Base-by-base conservation (phyloP, 1,139 yeast species). In the Wickerhamiella infanticola region DNA sequence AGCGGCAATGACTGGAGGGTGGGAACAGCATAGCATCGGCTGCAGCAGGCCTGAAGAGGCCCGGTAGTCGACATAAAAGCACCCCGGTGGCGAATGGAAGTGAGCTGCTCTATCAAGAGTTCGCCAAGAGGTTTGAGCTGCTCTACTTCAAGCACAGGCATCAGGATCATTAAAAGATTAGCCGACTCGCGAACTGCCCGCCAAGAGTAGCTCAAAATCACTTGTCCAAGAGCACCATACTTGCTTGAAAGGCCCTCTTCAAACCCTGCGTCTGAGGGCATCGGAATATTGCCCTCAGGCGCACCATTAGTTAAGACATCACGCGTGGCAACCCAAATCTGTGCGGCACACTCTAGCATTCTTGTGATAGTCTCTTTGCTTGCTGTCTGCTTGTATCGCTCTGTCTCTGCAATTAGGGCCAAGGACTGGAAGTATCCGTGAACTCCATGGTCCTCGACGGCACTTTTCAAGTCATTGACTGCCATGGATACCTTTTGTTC, bases 51-150 rank as follows among this genome's bases (percentile, higher is more conserved):
- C 13, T 77, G 70, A 54, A 82, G 83, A 0, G 90, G 74, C 1
- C 95, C 94, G 52, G 82, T 79, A 0, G 86, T 80, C 0, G 96
- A 78, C 3, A 94, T 79, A 51, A 88, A 82, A 0, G 96, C 95
- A 36, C 97, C 97, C 50, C 94, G 72, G 56, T 90, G 97, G 45
- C 86, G 77, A 5, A 86, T 81, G 0, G 75, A 69, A 3, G 84
- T 73, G 40, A 88, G 64, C 58, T 88, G 94, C 9, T 68, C 72
- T 48, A 79, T 69, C 5, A 83, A 63, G 9, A 81, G 56, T 1
- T 72, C 69, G 8, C 85, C 83, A 35, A 73, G 58, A n/a, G 53
- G 51, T 1, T 63, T 41, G 7, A 74, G 54, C 1, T 57, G 53
- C 1, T 54, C 57, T n/a, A 55, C 56, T 3, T 54, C 46, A 9